Base-by-base conservation (phyloP, 306 rosid species). In the Oemleria cerasiformis region DNA sequence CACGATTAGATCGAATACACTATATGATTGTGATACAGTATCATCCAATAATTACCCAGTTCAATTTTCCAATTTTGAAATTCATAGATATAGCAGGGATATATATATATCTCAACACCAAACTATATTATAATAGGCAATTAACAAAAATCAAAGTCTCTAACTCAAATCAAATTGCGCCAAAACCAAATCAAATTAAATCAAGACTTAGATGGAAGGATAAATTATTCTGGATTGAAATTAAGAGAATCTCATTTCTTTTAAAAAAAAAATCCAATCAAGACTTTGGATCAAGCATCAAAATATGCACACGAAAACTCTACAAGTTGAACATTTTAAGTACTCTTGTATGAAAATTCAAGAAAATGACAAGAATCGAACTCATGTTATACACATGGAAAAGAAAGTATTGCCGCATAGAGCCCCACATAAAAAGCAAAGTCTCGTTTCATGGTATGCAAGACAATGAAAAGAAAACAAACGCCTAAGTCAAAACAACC, bases 371-470 rank as follows among this genome's bases (percentile, higher is more conserved):
- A 13, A 15, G 15, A 70, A 56, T 42, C 5, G 65, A 70, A 23
- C 54, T 47, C 42, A 16, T 70, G 7, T 15, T 16, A 39, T 21
- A 9, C 5, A 40, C 12, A 9, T 21, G 1, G 5, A 54, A 39
- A 9, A 4, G 23, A 19, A 9, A 2, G 20, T 23, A n/a, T n/a
- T n/a, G 63, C 19, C 42, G 34, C 74, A 70, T 17, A 49, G 11
- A 16, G 13, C 41, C 51, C 73, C 73, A 55, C 64, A 70, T n/a
- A 54, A 60, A 57, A 23, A 30, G 13, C 53, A 15, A 2, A 17
- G 9, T 40, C 43, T 42, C 55, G 16, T 23, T 17, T 41, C 17
- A 15, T 42, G 41, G 16, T 34, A 15, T 1, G 25, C 1, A 57
- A 25, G 74, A 43, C 57, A 57, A 6, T 16, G 20, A 7, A 62